These are phyloP conservation scores for Starmerella bombi DNA, from an alignment of 805 yeast species.

Conservation along the genomic window DNA sequence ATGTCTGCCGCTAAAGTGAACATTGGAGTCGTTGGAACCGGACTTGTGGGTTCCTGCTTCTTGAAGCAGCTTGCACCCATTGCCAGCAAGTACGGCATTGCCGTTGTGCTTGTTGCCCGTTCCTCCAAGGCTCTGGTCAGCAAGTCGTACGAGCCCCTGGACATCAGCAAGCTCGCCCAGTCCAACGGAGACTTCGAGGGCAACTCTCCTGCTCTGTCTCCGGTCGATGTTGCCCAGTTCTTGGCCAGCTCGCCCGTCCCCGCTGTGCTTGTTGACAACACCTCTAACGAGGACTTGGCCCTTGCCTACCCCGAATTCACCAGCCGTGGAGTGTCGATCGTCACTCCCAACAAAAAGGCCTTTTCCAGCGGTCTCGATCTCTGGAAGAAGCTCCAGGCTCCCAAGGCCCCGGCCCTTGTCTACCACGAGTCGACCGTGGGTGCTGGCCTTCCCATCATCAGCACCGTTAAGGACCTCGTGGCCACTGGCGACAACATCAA, in stretches of 20 bases:
- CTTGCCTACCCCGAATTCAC: conserved; percentile 62
- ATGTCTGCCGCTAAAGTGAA: conserved; percentile 27
- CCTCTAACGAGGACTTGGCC: conserved; percentile 72
- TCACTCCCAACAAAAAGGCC: conserved; percentile 97
- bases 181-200: conserved; percentile 41
- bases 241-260: conserved; percentile 58
- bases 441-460: conserved; percentile 92
- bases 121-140: conserved; percentile 58
- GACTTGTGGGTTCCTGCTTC: conserved; percentile 91
- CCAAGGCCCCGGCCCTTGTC: conserved; percentile 56
- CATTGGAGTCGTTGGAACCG: conserved; percentile 71
- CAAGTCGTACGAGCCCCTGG: conserved; percentile 56
- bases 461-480: conserved; percentile 75
- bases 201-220: conserved; percentile 38
- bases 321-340: conserved; percentile 71
- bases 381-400: conserved; percentile 62
- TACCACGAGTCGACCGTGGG: conserved; percentile 98
- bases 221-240: conserved; percentile 46
- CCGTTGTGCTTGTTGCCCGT: conserved; percentile 69
- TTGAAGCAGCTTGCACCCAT: conserved; percentile 54
- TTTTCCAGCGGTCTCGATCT: conserved; percentile 62
- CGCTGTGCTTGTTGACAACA: conserved; percentile 81
- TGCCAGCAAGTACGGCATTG: conserved; percentile 44
- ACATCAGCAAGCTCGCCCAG: conserved; percentile 45
- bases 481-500: conserved; percentile 87